Base-by-base conservation (phyloP, 2,329 filamentous ascomycete species). In the Endocalyx cinctus region DNA sequence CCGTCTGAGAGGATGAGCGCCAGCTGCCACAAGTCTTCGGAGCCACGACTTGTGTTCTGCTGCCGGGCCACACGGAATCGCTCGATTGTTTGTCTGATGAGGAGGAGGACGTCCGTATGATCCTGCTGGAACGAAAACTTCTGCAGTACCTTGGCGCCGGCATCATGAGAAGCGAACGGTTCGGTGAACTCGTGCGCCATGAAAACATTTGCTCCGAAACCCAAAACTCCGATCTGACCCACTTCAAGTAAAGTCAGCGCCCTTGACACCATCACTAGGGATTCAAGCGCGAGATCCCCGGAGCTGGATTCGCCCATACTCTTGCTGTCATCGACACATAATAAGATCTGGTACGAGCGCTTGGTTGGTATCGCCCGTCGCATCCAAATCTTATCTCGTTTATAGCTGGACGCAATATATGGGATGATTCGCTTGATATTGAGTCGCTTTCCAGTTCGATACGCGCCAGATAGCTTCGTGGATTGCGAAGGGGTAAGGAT, bases 351-450 rank as follows among this genome's bases (percentile, higher is more conserved):
- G 64, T 98, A 98, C 37, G 82, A 84, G 25, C 94, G 84, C 64
- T 97, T 97, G 23, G 83, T 90, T 1, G 94, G 94, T 31, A 95
- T 80, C 20, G 79, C 83, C 35, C 94, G 81, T 11, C 94, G 84
- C 83, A 98, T 94, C 92, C 92, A 99, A 63, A 99, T 99, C 72
- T 98, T 98, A 75, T 99, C 92, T 40, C 92, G 86, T 71, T 96
- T 97, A 74, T 96, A 98, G 56, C 85, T 83, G 1, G 89, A 97
- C 2, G 94, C 92, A 49, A 99, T 97, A 66, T 98, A 99, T 0
- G 94, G 92, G 52, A 99, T 98, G 63, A 99, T 98, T 48, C 90
- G 87, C 64, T 97, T 97, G 69, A 99, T 95, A 63, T 97, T 98
- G 50, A 99, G 86, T 1, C 92, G 84, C 61, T 99, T 98, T 43